Evolutionary conservation across 2,329 filamentous ascomycete species (phyloP).

Genomic region (Cercospora berteroae): DNA sequence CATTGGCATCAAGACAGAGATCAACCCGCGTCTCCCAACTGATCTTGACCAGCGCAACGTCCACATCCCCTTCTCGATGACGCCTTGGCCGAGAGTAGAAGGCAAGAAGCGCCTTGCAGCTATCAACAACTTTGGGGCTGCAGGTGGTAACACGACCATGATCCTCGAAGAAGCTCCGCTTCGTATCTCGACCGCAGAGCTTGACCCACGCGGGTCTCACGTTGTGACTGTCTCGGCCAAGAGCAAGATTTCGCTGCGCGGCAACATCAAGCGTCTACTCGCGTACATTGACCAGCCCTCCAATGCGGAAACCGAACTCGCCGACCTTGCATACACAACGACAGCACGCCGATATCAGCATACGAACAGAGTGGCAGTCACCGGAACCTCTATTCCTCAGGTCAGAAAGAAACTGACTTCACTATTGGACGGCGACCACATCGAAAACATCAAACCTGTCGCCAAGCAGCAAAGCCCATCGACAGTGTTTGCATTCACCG

Average conservation of each 20-base stretch:
- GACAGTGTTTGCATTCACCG: slow-evolving; percentile 43
- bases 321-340: slow-evolving; percentile 64
- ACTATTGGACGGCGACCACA: slow-evolving; percentile 12
- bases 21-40: slow-evolving; percentile 60
- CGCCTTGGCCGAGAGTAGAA: slow-evolving; percentile 35
- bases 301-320: slow-evolving; percentile 48
- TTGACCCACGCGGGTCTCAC: slow-evolving; percentile 56
- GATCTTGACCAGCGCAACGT: slow-evolving; percentile 58
- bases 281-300: slow-evolving; percentile 51
- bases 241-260: slow-evolving; percentile 46
- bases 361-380: slow-evolving; percentile 45
- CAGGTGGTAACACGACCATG: slow-evolving; percentile 70
- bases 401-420: slow-evolving; percentile 1
- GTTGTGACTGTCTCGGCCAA: slow-evolving; percentile 60
- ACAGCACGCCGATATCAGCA: slow-evolving; percentile 57
- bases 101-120: slow-evolving; percentile 42
- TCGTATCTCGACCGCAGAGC: slow-evolving; percentile 31
- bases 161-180: slow-evolving; percentile 61
- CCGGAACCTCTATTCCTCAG: background rate
- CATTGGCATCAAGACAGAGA: slow-evolving; percentile 63
- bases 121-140: slow-evolving; percentile 69
- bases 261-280: slow-evolving; percentile 58
- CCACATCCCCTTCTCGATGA: slow-evolving; percentile 54
- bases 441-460: slow-evolving; percentile 20
- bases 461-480: slow-evolving; percentile 21